These are phyloP conservation scores for Plasmodiophora brassicae DNA, from an alignment of 208 protist genomes.

Conservation along the genomic window DNA sequence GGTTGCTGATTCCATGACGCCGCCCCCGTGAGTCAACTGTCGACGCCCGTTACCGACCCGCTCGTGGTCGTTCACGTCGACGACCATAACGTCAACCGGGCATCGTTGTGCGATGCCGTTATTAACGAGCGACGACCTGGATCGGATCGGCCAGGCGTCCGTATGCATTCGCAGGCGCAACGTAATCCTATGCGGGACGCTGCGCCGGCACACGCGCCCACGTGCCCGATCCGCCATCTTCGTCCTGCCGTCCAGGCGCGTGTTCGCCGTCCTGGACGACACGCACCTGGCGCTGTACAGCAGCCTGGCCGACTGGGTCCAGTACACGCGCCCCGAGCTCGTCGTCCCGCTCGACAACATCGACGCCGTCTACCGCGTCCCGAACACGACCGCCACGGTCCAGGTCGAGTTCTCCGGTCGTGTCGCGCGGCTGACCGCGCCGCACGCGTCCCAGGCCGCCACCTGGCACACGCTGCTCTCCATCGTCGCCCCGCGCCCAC, in stretches of 20 bases:
- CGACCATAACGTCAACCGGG: no score
- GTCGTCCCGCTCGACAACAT: background rate
- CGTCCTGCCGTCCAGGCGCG: background rate
- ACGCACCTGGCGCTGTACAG: background rate
- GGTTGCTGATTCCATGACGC: no score
- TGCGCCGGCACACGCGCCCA: background rate
- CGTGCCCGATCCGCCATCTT: background rate
- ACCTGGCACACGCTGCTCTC: no score
- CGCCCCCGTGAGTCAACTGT: no score
- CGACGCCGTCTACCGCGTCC: background rate
- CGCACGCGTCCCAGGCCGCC: no score
- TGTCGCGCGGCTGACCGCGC: no score
- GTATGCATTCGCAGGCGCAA: background rate
- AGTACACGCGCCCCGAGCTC: background rate
- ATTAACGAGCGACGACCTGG: no score
- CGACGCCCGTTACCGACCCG: no score
- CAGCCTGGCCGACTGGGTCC: background rate
- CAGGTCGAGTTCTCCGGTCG: no score
- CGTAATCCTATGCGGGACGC: background rate
- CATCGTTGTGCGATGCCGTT: no score
- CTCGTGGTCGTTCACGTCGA: no score
- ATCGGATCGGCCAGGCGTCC: background rate
- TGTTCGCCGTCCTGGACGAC: conserved; percentile 4
- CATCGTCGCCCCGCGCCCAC: no score
- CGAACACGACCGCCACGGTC: background rate